A percentile compares a stretch with the other conserved stretches of the same genome.
phyloP scores from a whole-genome alignment of 2,329 filamentous ascomycete genomes.

The Talaromyces sp. region DNA sequence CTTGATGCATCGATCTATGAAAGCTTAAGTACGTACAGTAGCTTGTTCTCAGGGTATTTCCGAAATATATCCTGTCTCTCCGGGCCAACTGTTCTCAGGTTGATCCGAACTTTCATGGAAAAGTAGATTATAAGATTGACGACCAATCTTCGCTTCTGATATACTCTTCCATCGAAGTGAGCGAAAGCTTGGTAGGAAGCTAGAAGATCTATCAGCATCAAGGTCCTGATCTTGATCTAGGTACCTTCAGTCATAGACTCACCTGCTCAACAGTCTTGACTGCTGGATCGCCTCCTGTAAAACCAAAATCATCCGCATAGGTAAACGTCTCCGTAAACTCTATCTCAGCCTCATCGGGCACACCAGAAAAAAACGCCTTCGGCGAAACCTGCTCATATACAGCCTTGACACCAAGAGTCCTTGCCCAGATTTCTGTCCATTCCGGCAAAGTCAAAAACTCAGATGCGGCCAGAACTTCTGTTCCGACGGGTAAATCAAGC shows the following conservation, averaged over 20 bases:
- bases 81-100: background rate
- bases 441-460: conserved; percentile 6
- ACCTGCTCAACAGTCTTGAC: conserved; percentile 1
- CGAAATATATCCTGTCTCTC: background rate
- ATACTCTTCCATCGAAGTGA: conserved; percentile 9
- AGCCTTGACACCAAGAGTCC: conserved; percentile 7
- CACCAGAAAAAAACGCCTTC: background rate
- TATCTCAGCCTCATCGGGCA: background rate
- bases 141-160: conserved; percentile 1
- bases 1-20: background rate
- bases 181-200: background rate
- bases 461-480: background rate
- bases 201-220: background rate
- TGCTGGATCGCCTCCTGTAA: conserved; percentile 1
- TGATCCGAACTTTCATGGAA: background rate
- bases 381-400: conserved; percentile 1
- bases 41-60: background rate
- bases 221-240: background rate
- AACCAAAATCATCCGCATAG: background rate
- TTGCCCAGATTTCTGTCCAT: conserved; percentile 6
- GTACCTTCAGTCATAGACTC: too few relatives aligned
- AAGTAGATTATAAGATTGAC: background rate
- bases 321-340: conserved; percentile 5
- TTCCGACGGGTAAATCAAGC: conserved; percentile 2
- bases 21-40: background rate